Conservation (phyloP, 306 rosid genomes). For the Begonia loranthoides region DNA sequence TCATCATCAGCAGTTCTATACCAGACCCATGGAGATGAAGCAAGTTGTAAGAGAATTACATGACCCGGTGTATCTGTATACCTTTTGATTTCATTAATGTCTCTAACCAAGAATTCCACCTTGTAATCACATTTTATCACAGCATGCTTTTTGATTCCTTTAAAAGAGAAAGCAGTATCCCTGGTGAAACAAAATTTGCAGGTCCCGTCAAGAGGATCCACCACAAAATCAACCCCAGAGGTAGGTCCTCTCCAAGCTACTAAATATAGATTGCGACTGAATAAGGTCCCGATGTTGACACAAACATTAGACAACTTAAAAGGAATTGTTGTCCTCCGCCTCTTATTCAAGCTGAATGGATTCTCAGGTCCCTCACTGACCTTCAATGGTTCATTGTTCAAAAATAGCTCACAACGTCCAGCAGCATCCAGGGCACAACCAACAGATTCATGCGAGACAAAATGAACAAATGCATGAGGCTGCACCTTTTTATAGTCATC, state of each 20-base stretch:
- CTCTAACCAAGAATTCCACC: slow-evolving; percentile 61
- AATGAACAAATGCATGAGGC: slow-evolving; percentile 89
- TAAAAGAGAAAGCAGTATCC: slow-evolving; percentile 48
- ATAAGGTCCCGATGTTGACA: slow-evolving; percentile 60
- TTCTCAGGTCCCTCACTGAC: slow-evolving; percentile 53
- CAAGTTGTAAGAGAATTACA: slow-evolving; percentile 43
- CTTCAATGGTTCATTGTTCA: slow-evolving; percentile 26
- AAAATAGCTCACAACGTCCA: slow-evolving; percentile 28
- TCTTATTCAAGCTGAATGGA: slow-evolving; percentile 36
- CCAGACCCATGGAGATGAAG: slow-evolving; percentile 59
- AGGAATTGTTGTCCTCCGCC: slow-evolving; percentile 52
- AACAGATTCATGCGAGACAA: slow-evolving; percentile 31
- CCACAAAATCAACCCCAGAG: slow-evolving; percentile 55
- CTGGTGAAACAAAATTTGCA: slow-evolving; percentile 63
- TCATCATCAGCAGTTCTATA: slow-evolving; percentile 86
- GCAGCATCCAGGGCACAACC: slow-evolving; percentile 31
- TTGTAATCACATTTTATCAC: slow-evolving; percentile 66
- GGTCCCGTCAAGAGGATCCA: slow-evolving; percentile 61
- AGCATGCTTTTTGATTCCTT: slow-evolving; percentile 18
- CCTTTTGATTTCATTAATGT: slow-evolving; percentile 36
- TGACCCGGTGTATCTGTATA: slow-evolving; percentile 30
- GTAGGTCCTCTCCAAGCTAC: slow-evolving; percentile 62
- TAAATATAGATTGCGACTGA: slow-evolving; percentile 26
- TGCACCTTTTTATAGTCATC: slow-evolving; percentile 37
- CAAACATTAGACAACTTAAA: slow-evolving; percentile 47